These are phyloP conservation scores for Claviceps digitariae DNA, from an alignment of 2,329 filamentous ascomycete species.

Conservation along the genomic window DNA sequence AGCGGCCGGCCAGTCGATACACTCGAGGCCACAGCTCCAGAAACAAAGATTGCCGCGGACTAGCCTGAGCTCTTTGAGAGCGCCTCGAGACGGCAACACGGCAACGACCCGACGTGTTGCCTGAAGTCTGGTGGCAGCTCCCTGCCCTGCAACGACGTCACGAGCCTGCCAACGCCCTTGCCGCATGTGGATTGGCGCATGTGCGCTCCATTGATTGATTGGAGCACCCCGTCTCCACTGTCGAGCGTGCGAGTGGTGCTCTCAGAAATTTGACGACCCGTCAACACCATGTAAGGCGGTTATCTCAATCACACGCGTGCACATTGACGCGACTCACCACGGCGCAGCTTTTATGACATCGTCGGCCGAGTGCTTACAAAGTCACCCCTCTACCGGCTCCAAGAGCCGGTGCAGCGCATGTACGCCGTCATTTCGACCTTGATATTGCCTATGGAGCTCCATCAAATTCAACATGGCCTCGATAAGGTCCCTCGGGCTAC, in stretches of 20 bases:
- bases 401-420: not conserved
- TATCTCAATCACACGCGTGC: constrained; percentile 2
- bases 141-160: constrained; percentile 1
- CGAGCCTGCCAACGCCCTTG: not conserved
- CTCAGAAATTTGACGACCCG: too few relatives aligned
- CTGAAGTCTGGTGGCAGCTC: not conserved
- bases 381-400: not conserved
- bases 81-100: not conserved
- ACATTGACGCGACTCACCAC: not conserved
- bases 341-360: not conserved
- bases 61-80: not conserved
- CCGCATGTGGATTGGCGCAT: not conserved
- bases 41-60: not conserved
- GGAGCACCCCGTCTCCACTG: not conserved
- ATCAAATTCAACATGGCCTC: constrained; percentile 55
- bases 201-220: not conserved
- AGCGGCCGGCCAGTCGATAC: not conserved
- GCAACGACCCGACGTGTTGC: not conserved
- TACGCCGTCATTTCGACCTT: not conserved
- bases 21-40: not conserved
- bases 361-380: not conserved
- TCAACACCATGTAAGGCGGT: not conserved
- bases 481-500: constrained; percentile 79
- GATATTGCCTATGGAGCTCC: constrained; percentile 19
- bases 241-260: too few relatives aligned